phyloP scores from a whole-genome alignment of 2,329 filamentous ascomycete genomes.

The Fusarium odoratissimum region DNA sequence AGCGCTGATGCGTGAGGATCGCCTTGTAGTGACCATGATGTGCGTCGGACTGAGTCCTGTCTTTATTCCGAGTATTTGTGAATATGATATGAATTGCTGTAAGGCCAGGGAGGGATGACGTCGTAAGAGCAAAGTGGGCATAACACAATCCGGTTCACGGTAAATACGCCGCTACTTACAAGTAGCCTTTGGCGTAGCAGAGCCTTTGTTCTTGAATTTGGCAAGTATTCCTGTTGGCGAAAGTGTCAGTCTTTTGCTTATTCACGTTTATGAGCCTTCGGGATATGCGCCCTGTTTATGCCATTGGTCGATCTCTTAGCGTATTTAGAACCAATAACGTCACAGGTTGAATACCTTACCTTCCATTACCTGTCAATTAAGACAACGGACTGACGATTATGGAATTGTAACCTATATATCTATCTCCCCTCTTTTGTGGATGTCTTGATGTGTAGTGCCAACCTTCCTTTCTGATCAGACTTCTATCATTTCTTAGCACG shows the following conservation, averaged over 20 bases:
- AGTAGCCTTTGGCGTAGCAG: background rate
- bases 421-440: background rate
- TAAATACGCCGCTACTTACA: background rate
- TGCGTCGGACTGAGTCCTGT: constrained; percentile 18
- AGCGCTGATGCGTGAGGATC: constrained; percentile 57
- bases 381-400: background rate
- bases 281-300: constrained; percentile 12
- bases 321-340: constrained; percentile 5
- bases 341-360: background rate
- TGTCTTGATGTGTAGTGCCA: background rate
- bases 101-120: background rate
- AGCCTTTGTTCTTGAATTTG: background rate
- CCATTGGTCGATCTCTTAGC: constrained; percentile 22
- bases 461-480: background rate
- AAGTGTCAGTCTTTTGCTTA: constrained; percentile 1
- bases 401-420: background rate
- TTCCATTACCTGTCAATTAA: background rate
- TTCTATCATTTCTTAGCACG: background rate
- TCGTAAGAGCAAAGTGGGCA: constrained; percentile 22
- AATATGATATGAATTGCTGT: constrained; percentile 19
- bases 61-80: background rate
- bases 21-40: constrained; percentile 51
- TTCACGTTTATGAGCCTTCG: constrained; percentile 21
- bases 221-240: background rate
- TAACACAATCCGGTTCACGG: constrained; percentile 5